These are phyloP conservation scores for Pleurotus tuber-regium DNA, from an alignment of 768 basidiomycete genomes.

Conservation along the genomic window DNA sequence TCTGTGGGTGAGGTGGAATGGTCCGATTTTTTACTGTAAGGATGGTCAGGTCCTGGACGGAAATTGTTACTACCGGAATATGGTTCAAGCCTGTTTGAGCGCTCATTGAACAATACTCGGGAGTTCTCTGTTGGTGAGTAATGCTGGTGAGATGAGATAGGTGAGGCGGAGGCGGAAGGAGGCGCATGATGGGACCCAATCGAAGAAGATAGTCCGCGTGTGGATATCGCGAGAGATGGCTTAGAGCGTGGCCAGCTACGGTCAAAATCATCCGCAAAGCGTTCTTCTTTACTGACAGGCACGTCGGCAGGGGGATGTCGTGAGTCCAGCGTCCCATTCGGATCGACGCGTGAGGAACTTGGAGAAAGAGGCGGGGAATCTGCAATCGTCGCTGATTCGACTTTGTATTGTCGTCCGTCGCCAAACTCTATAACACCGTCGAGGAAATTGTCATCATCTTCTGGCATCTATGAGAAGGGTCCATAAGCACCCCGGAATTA, in stretches of 20 bases:
- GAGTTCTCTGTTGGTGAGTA: constrained; percentile 57
- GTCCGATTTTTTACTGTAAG: constrained; percentile 46
- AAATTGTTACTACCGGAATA: constrained; percentile 45
- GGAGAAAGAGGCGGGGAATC: constrained; percentile 30
- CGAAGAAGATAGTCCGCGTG: constrained; percentile 37
- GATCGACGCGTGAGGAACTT: constrained; percentile 20
- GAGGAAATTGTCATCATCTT: constrained; percentile 89
- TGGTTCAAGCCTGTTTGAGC: constrained; percentile 86
- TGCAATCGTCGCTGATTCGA: constrained; percentile 42
- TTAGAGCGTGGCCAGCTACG: constrained; percentile 90
- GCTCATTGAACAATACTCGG: constrained; percentile 92
- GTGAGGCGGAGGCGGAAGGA: constrained; percentile 28
- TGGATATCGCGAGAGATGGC: constrained; percentile 41
- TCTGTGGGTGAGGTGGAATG: constrained; percentile 35
- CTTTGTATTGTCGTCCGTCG: constrained; percentile 89
- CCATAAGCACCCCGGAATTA: constrained; percentile 10
- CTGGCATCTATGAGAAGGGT: constrained; percentile 63
- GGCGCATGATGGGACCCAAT: constrained; percentile 17
- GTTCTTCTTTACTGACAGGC: constrained; percentile 80
- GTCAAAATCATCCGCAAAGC: constrained; percentile 93
- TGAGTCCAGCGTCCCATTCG: constrained; percentile 15
- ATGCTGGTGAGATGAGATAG: constrained; percentile 30
- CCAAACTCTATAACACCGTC: constrained; percentile 93
- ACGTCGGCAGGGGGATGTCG: constrained; percentile 26
- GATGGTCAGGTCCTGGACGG: constrained; percentile 34